Base-by-base conservation (phyloP, 768 basidiomycete species). In the Termitomyces sp. region DNA sequence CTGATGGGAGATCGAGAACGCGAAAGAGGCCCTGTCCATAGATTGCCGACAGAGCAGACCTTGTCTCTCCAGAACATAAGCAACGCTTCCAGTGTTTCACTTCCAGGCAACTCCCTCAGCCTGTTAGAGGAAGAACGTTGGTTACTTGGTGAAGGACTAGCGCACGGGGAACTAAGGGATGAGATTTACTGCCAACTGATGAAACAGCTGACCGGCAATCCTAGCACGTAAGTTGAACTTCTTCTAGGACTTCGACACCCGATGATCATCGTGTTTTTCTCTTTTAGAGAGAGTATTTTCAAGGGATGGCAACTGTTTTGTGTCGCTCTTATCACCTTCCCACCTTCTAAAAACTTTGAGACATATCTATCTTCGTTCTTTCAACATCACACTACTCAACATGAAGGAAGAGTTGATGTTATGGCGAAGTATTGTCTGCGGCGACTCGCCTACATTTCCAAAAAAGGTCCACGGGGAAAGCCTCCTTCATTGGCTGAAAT, bases 301-400 rank as follows among this genome's bases (percentile, higher is more conserved):
- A 89, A 88, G 69, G 96, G 95, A 31, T 97, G 94, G 91, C 96
- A 97, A 69, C 77, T 97, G 52, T 76, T 96, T 48, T 96, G 93
- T 70, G 94, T 98, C 2, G 79, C 95, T 32, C 79, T 95, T n/a
- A 85, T 92, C 58, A 91, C 93, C 2, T 98, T 98, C 72, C 92
- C 92, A 5, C 95, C 96, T 1, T 95, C 93, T 10, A 94, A 94
- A 76, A 89, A 94, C 71, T 95, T 96, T 67, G 94, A 95, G 70
- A 81, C 86, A 0, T 93, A 93, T 72, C 81, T 96, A 10, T 84
- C 83, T 34, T 79, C 82, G n/a, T 96, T 94, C 74, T 85, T 96
- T 48, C 82, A 87, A 63, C 83, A 85, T 52, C 85, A 88, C 57
- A 86, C 83, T 7, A 75, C 77, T 1, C 81, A 88, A 29, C 82